These are phyloP conservation scores for Aspergillus homomorphus DNA, from an alignment of 495 filamentous ascomycete genomes.

Conservation along the genomic window DNA sequence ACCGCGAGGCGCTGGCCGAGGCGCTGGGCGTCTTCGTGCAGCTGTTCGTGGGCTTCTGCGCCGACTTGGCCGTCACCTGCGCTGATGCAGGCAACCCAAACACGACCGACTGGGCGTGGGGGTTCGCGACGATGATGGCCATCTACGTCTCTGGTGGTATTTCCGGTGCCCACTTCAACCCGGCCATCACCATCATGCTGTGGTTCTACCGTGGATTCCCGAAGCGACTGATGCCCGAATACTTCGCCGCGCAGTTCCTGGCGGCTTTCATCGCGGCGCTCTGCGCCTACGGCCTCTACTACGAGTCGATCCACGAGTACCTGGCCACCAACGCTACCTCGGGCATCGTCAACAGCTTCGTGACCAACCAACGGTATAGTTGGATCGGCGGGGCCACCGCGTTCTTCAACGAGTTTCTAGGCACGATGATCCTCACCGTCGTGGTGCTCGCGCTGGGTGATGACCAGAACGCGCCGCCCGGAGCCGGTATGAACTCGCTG, in stretches of 20 bases:
- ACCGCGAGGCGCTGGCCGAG: conserved; percentile 50
- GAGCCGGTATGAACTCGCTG: conserved; percentile 50
- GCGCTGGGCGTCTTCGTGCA: conserved; percentile 45
- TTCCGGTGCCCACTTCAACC: conserved; percentile 56
- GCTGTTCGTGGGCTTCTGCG: conserved; percentile 46
- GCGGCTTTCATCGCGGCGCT: conserved; percentile 44
- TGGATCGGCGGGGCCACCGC: conserved; percentile 46
- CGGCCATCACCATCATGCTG: conserved; percentile 45
- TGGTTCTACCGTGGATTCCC: conserved; percentile 54
- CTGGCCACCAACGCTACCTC: conserved; percentile 27
- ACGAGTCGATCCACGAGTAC: conserved; percentile 43
- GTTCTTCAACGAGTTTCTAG: conserved; percentile 52
- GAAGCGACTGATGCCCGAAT: conserved; percentile 41
- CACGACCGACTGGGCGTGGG: conserved; percentile 53
- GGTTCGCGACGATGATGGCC: conserved; percentile 54
- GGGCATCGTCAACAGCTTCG: conserved; percentile 40
- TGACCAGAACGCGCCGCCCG: conserved; percentile 53
- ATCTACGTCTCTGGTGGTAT: conserved; percentile 56
- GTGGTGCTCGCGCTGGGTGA: conserved; percentile 53
- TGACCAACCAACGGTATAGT: conserved; percentile 38
- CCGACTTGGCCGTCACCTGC: conserved; percentile 47
- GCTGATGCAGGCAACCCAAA: conserved; percentile 43
- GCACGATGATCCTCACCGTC: conserved; percentile 41
- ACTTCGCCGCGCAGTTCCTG: conserved; percentile 49
- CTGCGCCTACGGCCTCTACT: conserved; percentile 48